These are phyloP conservation scores for Trametes versicolor DNA, from an alignment of 1,284 basidiomycete species.

Conservation along the genomic window DNA sequence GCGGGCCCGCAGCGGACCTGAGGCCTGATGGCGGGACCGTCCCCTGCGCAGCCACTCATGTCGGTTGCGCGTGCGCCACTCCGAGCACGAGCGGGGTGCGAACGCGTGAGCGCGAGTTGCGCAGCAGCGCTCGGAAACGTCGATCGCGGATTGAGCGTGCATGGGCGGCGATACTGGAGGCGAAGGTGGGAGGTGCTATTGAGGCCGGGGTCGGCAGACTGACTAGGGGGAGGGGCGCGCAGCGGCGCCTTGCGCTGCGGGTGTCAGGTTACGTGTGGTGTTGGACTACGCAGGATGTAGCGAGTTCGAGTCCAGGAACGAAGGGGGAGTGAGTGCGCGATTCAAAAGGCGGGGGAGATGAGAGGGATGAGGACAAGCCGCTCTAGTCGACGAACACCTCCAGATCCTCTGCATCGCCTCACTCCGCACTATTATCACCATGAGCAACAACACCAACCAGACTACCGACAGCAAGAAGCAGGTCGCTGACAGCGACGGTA, in stretches of 20 bases:
- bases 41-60: background rate
- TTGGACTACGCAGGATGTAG: background rate
- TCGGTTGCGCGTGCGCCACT: background rate
- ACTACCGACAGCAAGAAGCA: background rate
- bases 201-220: background rate
- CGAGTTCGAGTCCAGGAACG: background rate
- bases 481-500: constrained; percentile 1
- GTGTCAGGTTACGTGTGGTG: background rate
- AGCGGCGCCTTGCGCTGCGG: background rate
- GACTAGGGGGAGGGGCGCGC: background rate
- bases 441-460: constrained; percentile 9
- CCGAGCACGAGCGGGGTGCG: background rate
- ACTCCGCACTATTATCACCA: background rate
- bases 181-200: background rate
- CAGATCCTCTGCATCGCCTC: background rate
- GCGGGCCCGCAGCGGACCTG: background rate
- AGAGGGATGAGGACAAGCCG: background rate
- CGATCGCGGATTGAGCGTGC: background rate
- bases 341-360: background rate
- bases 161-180: background rate
- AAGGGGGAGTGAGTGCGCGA: background rate
- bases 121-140: background rate
- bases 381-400: background rate
- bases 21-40: too few relatives aligned
- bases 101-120: too few relatives aligned